Percentiles rank a stretch among this genome's conserved stretches.
Conservation (phyloP, 371 early-diverging fungal species). For the Entomophthora muscae region DNA sequence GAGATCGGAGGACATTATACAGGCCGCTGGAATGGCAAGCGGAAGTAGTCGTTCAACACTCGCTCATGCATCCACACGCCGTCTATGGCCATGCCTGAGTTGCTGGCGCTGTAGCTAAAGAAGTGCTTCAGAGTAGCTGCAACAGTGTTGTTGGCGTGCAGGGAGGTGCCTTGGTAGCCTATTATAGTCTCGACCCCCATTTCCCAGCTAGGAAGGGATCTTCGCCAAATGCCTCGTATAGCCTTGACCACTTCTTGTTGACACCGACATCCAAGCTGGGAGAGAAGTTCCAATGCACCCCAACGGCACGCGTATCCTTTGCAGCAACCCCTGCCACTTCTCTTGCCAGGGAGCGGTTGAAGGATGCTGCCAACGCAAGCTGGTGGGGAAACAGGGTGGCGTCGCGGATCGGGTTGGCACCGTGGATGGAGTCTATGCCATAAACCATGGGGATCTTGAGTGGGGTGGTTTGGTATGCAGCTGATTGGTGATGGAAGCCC, state of each 20-base stretch:
- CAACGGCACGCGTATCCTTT: constrained; percentile 30
- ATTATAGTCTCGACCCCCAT: constrained; percentile 31
- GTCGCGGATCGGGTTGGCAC: no score
- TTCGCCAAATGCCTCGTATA: constrained; percentile 35
- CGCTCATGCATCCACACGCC: constrained; percentile 33
- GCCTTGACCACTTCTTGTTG: constrained; percentile 47
- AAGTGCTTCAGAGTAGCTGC: constrained; percentile 34
- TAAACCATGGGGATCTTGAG: constrained; percentile 21
- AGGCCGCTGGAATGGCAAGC: constrained; percentile 45
- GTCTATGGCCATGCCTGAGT: constrained; percentile 38
- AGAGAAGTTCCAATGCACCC: constrained; percentile 39
- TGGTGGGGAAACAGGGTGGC: constrained; percentile 39
- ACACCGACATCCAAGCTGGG: constrained; percentile 41
- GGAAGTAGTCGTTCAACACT: constrained; percentile 35
- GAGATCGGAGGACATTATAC: constrained; percentile 43
- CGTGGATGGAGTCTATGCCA: constrained; percentile 37
- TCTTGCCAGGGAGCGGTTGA: constrained; percentile 20
- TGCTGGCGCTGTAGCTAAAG: constrained; percentile 23
- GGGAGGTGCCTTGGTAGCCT: constrained; percentile 36
- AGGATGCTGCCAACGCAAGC: constrained; percentile 26
- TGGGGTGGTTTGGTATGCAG: constrained; percentile 24
- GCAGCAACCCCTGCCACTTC: constrained; percentile 23
- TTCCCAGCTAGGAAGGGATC: constrained; percentile 29
- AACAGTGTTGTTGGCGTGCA: constrained; percentile 17
- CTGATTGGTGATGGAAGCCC: constrained; percentile 2